phyloP scores from a whole-genome alignment of 2,329 filamentous ascomycete species.

The Colletotrichum noveboracense region DNA sequence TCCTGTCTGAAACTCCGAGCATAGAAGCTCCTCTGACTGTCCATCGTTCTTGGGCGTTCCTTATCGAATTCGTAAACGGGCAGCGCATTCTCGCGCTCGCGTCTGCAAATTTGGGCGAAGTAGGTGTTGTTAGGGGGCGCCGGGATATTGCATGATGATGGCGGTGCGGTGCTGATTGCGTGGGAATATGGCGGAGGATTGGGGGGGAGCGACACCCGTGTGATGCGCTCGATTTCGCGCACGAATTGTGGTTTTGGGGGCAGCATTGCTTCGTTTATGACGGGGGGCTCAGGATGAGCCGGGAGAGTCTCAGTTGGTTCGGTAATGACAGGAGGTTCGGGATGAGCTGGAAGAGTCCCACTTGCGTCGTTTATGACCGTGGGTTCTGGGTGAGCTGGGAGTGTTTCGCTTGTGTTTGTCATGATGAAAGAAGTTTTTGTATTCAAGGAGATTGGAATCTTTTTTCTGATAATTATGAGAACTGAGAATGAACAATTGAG shows the following conservation, averaged over 20 bases:
- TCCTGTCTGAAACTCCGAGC: background rate
- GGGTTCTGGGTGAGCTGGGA: background rate
- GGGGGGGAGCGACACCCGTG: background rate
- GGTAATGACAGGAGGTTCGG: background rate
- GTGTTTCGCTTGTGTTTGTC: background rate
- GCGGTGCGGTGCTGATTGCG: background rate
- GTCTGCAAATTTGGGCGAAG: background rate
- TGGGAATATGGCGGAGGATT: background rate
- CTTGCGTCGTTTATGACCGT: background rate
- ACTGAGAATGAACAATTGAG: background rate
- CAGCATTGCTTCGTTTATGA: background rate
- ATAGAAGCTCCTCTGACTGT: background rate
- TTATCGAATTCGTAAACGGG: constrained; percentile 1
- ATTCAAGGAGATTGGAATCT: background rate
- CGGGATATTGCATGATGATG: background rate
- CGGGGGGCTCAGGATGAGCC: background rate
- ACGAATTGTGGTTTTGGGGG: constrained; percentile 10
- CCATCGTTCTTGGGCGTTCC: background rate
- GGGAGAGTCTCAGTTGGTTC: background rate
- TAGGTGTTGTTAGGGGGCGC: background rate
- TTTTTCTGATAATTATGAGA: background rate
- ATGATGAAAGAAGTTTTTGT: background rate
- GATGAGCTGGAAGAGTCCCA: background rate
- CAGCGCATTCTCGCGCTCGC: background rate
- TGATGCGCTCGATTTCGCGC: background rate